Percentiles rank a stretch among this genome's conserved stretches.
These are phyloP conservation scores for Fusarium coicis DNA, from an alignment of 2,329 filamentous ascomycete genomes.

Conservation along the genomic window DNA sequence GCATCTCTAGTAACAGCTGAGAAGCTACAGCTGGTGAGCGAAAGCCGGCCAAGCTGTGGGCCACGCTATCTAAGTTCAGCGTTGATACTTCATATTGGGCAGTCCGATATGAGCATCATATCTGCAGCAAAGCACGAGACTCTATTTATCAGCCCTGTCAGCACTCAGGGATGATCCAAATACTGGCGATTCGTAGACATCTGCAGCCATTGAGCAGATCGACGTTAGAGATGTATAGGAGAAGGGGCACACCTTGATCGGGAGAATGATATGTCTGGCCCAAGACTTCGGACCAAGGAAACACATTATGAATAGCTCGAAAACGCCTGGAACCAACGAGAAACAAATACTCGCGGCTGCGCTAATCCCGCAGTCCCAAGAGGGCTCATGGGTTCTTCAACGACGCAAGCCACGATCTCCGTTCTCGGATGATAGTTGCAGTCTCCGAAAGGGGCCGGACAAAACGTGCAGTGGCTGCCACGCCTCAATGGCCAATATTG, in stretches of 20 bases:
- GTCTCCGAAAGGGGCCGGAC: constrained; percentile 15
- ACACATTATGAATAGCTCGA: constrained; percentile 20
- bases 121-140: constrained; percentile 1
- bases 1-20: not conserved
- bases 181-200: constrained; percentile 14
- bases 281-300: not conserved
- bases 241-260: constrained; percentile 13
- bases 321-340: constrained; percentile 36
- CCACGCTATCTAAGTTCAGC: constrained; percentile 7
- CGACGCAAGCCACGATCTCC: constrained; percentile 42
- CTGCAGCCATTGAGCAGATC: constrained; percentile 22
- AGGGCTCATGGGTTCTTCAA: constrained; percentile 13
- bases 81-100: constrained; percentile 13
- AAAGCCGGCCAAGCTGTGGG: not conserved
- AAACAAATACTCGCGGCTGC: constrained; percentile 36
- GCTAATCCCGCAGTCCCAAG: constrained; percentile 47
- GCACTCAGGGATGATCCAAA: not conserved
- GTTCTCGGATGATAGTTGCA: constrained; percentile 36
- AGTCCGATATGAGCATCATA: constrained; percentile 10
- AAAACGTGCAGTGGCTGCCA: constrained; percentile 37
- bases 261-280: constrained; percentile 1
- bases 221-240: constrained; percentile 8
- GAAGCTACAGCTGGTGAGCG: constrained; percentile 17
- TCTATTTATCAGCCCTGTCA: constrained; percentile 34
- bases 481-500: constrained; percentile 36